Conservation (phyloP, 73 alveolate species). For the Paramecium octaurelia region DNA sequence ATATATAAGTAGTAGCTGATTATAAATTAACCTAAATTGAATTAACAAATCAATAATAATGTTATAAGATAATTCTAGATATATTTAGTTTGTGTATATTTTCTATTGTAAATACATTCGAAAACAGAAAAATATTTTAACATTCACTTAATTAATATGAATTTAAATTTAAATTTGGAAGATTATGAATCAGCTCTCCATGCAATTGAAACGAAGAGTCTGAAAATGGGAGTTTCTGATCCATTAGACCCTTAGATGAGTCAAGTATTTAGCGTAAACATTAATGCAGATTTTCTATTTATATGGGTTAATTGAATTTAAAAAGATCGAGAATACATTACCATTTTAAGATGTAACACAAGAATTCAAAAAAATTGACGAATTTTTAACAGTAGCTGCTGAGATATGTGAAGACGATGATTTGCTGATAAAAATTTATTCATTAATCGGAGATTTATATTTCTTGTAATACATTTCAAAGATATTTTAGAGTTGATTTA, state of each 20-base stretch:
- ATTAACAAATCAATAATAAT: not conserved
- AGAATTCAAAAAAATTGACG: not conserved
- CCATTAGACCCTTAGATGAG: constrained; percentile 3
- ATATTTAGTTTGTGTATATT: too few relatives aligned
- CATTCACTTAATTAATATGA: not conserved
- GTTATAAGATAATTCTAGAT: too few relatives aligned
- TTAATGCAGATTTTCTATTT: not conserved
- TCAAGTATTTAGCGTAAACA: not conserved
- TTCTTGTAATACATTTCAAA: not conserved
- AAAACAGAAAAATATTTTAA: not conserved
- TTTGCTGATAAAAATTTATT: not conserved
- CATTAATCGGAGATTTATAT: not conserved
- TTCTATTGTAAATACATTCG: not conserved
- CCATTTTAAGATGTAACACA: not conserved
- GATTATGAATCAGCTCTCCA: not conserved
- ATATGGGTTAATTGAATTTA: not conserved
- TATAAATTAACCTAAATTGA: too few relatives aligned
- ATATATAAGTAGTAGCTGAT: too few relatives aligned
- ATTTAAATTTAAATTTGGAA: not conserved
- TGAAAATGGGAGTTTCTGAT: not conserved
- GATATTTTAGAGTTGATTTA: not conserved
- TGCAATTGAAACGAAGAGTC: not conserved
- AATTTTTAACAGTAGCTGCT: not conserved
- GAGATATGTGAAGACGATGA: constrained; percentile 1
- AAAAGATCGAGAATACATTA: not conserved